phyloP scores from a whole-genome alignment of 768 basidiomycete species.

The Serendipita indica region DNA sequence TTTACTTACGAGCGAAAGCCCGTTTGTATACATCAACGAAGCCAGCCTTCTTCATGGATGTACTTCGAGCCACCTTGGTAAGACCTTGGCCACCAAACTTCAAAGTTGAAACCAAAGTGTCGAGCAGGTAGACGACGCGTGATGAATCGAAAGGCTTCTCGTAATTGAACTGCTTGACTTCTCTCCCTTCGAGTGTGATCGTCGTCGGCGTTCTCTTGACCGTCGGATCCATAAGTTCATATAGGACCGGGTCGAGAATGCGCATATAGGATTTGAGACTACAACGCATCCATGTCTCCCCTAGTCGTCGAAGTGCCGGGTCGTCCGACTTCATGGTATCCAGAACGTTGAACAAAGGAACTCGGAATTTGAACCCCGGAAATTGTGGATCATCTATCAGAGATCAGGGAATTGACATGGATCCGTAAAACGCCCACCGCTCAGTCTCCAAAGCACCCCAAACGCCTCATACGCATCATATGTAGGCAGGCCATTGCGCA shows the following conservation, averaged over 20 bases:
- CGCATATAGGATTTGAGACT: constrained; percentile 82
- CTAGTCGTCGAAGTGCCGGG: constrained; percentile 56
- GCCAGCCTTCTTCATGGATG: constrained; percentile 47
- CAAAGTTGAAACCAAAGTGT: constrained; percentile 59
- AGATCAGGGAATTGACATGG: neutral
- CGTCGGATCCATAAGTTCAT: constrained; percentile 56
- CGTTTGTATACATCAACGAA: constrained; percentile 48
- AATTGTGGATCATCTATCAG: constrained; percentile 57
- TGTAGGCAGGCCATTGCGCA: constrained; percentile 32
- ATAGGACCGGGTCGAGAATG: constrained; percentile 81
- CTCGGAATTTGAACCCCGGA: constrained; percentile 70
- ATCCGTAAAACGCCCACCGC: constrained; percentile 34
- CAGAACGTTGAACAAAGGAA: constrained; percentile 77
- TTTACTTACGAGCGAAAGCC: constrained; percentile 41
- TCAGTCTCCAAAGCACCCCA: constrained; percentile 81
- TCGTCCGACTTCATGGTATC: constrained; percentile 69
- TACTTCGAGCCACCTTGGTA: constrained; percentile 52
- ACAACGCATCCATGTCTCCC: constrained; percentile 96
- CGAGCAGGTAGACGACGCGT: constrained; percentile 56
- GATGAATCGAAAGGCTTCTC: constrained; percentile 65
- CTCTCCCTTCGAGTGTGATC: constrained; percentile 44
- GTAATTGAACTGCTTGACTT: constrained; percentile 54
- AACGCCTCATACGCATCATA: constrained; percentile 70
- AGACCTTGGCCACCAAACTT: constrained; percentile 86
- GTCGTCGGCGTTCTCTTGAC: constrained; percentile 38